phyloP scores from a whole-genome alignment of 148 eudicot species.

The Euryodendron excelsum region DNA sequence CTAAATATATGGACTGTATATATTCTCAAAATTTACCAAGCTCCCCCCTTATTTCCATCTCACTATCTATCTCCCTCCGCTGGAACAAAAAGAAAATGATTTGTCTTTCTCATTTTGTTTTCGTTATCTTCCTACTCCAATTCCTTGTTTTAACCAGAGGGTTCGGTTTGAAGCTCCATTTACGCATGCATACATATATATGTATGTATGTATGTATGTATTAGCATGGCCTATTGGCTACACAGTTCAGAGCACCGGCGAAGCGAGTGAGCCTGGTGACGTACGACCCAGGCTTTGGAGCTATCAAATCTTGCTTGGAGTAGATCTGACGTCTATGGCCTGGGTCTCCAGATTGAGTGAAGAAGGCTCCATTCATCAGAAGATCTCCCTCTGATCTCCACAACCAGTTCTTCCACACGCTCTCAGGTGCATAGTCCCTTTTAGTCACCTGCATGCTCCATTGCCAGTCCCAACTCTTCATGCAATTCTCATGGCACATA shows the following conservation, averaged over 20 bases:
- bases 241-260: slow-evolving; percentile 43
- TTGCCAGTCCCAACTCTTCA: too few species aligned
- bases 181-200: neutral
- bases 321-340: neutral
- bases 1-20: too few species aligned
- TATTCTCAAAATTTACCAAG: neutral
- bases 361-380: slow-evolving; percentile 46
- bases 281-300: slow-evolving; percentile 38
- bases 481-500: too few species aligned
- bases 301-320: slow-evolving; percentile 23
- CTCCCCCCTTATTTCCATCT: neutral
- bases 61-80: neutral
- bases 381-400: slow-evolving; percentile 52
- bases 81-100: neutral
- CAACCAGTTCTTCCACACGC: slow-evolving; percentile 49
- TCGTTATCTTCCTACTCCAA: neutral
- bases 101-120: neutral
- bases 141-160: neutral
- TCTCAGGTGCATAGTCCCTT: slow-evolving; percentile 45
- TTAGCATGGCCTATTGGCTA: slow-evolving; percentile 26
- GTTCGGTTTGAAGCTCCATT: neutral
- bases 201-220: neutral
- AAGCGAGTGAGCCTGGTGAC: slow-evolving; percentile 38
- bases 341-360: slow-evolving; percentile 35
- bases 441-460: slow-evolving; percentile 39